Percentiles rank a stretch among this genome's conserved stretches.
Evolutionary conservation across 2,329 filamentous ascomycete genomes (phyloP).

Genomic region (Fusarium luffae): DNA sequence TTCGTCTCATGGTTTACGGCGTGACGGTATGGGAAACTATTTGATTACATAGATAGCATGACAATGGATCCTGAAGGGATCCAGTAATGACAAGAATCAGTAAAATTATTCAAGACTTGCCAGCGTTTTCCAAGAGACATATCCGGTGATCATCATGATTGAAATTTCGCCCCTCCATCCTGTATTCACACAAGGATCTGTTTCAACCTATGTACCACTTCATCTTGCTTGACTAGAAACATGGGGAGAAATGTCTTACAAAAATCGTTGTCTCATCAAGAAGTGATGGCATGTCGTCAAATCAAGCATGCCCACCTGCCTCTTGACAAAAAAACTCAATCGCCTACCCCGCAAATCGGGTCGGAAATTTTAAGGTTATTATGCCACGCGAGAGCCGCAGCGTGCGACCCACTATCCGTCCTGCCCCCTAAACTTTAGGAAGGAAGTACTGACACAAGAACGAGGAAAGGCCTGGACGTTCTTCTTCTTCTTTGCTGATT

Average conservation of each 20-base stretch:
- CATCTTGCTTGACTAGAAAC: background rate
- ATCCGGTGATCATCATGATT: background rate
- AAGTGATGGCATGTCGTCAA: background rate
- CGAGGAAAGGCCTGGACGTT: background rate
- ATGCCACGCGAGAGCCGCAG: background rate
- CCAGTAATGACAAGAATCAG: constrained; percentile 26
- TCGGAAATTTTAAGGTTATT: constrained; percentile 6
- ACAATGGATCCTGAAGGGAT: background rate
- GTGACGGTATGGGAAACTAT: constrained; percentile 27
- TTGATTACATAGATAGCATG: constrained; percentile 35
- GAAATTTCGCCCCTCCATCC: background rate
- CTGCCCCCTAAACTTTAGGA: background rate
- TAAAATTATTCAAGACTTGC: background rate
- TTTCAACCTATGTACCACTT: background rate
- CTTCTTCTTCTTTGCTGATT: background rate
- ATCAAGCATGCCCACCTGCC: background rate
- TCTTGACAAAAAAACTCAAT: background rate
- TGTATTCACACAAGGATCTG: accelerated
- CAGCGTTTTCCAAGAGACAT: background rate
- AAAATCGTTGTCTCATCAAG: background rate
- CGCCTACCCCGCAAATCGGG: background rate
- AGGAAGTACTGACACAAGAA: background rate
- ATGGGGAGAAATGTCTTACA: background rate
- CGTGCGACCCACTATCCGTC: background rate
- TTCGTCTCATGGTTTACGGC: constrained; percentile 23